Percentiles rank a stretch among this genome's conserved stretches.
Conservation (phyloP, 768 basidiomycete genomes). For the Polyporus arcularius region DNA sequence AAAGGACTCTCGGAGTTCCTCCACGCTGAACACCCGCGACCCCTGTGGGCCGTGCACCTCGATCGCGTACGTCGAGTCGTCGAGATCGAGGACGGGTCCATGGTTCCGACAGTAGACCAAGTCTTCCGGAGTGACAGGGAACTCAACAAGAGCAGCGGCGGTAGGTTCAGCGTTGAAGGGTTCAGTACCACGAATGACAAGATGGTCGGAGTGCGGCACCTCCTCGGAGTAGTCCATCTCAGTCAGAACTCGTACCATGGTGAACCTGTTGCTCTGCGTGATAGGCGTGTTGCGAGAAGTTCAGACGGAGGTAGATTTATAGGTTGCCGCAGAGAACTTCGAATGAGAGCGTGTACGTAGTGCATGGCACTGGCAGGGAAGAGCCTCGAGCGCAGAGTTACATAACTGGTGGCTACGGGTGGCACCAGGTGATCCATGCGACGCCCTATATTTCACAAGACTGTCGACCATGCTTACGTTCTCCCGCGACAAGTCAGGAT, state of each 20-base stretch:
- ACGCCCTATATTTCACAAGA: background rate
- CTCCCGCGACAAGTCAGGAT: too few species aligned
- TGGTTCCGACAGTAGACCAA: slow-evolving; percentile 77
- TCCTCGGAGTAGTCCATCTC: slow-evolving; percentile 33
- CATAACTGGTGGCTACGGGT: slow-evolving; percentile 14
- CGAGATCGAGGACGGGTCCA: slow-evolving; percentile 55
- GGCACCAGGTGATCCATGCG: slow-evolving; percentile 12
- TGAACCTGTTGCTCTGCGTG: background rate
- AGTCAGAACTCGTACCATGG: background rate
- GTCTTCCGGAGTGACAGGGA: slow-evolving; percentile 59
- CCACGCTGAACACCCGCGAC: slow-evolving; percentile 36
- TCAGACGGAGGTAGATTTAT: background rate
- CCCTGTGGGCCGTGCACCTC: slow-evolving; percentile 28
- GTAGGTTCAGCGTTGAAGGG: slow-evolving; percentile 76
- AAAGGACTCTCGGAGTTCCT: slow-evolving; percentile 43
- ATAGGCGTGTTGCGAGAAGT: background rate
- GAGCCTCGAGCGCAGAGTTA: slow-evolving; percentile 11
- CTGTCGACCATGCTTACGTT: background rate
- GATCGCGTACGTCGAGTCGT: slow-evolving; percentile 35
- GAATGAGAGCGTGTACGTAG: background rate
- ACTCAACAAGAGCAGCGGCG: slow-evolving; percentile 55
- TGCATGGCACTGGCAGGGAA: slow-evolving; percentile 10
- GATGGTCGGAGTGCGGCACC: slow-evolving; percentile 49
- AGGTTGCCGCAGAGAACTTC: background rate
- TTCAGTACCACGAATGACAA: slow-evolving; percentile 44